These are phyloP conservation scores for Fusarium devonianum DNA, from an alignment of 2,329 filamentous ascomycete species.

Conservation along the genomic window DNA sequence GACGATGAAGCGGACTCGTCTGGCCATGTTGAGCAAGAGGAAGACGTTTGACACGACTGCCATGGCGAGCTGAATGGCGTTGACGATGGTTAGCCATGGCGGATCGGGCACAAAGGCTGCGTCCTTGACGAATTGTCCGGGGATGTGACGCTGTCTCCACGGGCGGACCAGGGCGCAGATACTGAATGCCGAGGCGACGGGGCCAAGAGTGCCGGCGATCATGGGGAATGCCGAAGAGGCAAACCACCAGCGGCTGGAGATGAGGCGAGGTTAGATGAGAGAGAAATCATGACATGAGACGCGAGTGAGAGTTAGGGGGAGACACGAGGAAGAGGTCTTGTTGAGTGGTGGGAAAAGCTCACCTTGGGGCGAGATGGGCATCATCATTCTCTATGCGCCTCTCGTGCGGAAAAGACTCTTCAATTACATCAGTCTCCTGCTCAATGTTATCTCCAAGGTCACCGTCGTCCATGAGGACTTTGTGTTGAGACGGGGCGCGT, in stretches of 20 bases:
- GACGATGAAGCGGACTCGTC: constrained; percentile 78
- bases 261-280: neutral
- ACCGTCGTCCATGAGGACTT: constrained; percentile 51
- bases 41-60: constrained; percentile 83
- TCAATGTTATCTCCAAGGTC: constrained; percentile 49
- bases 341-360: constrained; percentile 9
- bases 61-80: constrained; percentile 77
- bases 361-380: constrained; percentile 56
- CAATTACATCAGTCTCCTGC: constrained; percentile 43
- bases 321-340: too few relatives aligned
- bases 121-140: constrained; percentile 55
- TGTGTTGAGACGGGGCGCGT: constrained; percentile 6
- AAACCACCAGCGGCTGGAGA: constrained; percentile 66
- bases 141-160: constrained; percentile 70
- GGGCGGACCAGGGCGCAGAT: constrained; percentile 84
- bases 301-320: too few relatives aligned
- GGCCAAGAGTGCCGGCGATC: constrained; percentile 83
- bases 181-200: constrained; percentile 86
- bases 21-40: constrained; percentile 86
- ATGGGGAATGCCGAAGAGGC: constrained; percentile 74
- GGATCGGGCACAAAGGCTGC: constrained; percentile 71
- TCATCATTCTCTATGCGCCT: constrained; percentile 49
- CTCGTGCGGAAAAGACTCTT: constrained; percentile 35
- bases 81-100: constrained; percentile 75
- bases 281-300: neutral